Evolutionary conservation across 768 basidiomycete species (phyloP).

Genomic region (Pholiota microspora): DNA sequence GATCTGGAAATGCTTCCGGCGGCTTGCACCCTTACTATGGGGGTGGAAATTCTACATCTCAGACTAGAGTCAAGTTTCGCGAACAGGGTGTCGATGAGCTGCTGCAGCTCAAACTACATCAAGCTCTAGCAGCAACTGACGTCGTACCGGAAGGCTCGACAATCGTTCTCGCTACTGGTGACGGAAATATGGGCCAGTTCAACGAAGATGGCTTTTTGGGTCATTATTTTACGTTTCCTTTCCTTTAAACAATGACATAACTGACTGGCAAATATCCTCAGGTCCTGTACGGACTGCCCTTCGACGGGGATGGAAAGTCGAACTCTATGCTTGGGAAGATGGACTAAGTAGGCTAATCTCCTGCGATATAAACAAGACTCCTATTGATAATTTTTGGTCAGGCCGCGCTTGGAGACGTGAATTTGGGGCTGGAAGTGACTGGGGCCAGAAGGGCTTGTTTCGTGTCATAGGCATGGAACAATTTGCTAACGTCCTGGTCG

Average conservation of each 20-base stretch:
- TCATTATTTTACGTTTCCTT: too few relatives aligned
- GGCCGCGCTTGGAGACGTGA: conserved; percentile 70
- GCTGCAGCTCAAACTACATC: conserved; percentile 88
- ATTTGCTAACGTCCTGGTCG: conserved; percentile 59
- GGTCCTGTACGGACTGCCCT: conserved; percentile 82
- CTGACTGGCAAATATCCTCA: conserved; percentile 6
- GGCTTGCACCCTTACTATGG: conserved; percentile 16
- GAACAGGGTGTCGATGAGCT: conserved; percentile 97
- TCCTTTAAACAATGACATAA: neutral
- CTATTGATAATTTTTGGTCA: conserved; percentile 14
- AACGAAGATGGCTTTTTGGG: conserved; percentile 90
- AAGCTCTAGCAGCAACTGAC: conserved; percentile 74
- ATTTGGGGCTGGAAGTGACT: conserved; percentile 61
- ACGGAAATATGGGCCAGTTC: conserved; percentile 90
- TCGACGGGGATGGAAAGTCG: conserved; percentile 91
- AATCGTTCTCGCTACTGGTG: conserved; percentile 91
- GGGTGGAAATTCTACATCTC: conserved; percentile 18
- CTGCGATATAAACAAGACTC: neutral
- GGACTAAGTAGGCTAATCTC: conserved; percentile 55
- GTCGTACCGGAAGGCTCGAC: conserved; percentile 65
- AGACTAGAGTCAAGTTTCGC: conserved; percentile 57
- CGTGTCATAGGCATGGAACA: conserved; percentile 64
- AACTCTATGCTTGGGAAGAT: conserved; percentile 90
- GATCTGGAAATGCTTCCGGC: conserved; percentile 15
- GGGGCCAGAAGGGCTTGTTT: conserved; percentile 47